phyloP scores from a whole-genome alignment of 2,329 filamentous ascomycete genomes.

The Fusarium piperis region DNA sequence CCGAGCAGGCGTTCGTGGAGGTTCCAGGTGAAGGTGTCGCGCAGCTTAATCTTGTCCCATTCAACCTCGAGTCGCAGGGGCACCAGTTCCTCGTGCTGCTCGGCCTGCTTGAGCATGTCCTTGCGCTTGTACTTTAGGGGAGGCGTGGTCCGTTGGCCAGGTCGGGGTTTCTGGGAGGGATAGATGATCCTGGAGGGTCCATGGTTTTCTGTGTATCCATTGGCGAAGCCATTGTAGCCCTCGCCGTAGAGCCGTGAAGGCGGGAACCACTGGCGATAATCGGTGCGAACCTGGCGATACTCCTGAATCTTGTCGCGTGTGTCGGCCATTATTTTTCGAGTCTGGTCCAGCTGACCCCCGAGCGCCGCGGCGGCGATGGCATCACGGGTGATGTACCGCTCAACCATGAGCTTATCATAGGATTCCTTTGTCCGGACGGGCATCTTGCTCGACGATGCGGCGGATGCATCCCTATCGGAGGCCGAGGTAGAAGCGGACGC shows the following conservation, averaged over 20 bases:
- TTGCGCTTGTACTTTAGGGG: slow-evolving; percentile 79
- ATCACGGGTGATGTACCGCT: slow-evolving; percentile 65
- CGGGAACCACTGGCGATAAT: slow-evolving; percentile 66
- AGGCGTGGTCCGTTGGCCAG: slow-evolving; percentile 79
- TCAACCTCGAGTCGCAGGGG: slow-evolving; percentile 93
- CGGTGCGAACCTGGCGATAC: slow-evolving; percentile 69
- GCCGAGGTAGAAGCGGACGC: slow-evolving; percentile 45
- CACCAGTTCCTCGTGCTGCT: slow-evolving; percentile 90
- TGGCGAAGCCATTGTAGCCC: slow-evolving; percentile 90
- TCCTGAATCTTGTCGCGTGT: slow-evolving; percentile 76
- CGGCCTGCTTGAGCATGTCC: slow-evolving; percentile 85
- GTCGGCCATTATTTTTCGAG: slow-evolving; percentile 66
- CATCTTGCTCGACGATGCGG: slow-evolving; percentile 41
- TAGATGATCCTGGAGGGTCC: slow-evolving; percentile 79
- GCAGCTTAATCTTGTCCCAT: slow-evolving; percentile 92
- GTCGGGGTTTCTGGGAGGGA: slow-evolving; percentile 77
- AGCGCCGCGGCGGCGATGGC: slow-evolving; percentile 64
- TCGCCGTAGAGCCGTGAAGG: slow-evolving; percentile 70
- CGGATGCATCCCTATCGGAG: slow-evolving; percentile 43
- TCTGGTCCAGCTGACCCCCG: slow-evolving; percentile 60
- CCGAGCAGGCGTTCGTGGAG: slow-evolving; percentile 87
- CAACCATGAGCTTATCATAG: slow-evolving; percentile 63
- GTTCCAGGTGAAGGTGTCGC: slow-evolving; percentile 99
- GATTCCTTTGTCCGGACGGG: slow-evolving; percentile 65
- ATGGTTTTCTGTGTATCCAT: slow-evolving; percentile 80